Evolutionary conservation across 495 filamentous ascomycete genomes (phyloP), one percentile per base, ranked within the genome.

Genomic region (Immersiella caudata): DNA sequence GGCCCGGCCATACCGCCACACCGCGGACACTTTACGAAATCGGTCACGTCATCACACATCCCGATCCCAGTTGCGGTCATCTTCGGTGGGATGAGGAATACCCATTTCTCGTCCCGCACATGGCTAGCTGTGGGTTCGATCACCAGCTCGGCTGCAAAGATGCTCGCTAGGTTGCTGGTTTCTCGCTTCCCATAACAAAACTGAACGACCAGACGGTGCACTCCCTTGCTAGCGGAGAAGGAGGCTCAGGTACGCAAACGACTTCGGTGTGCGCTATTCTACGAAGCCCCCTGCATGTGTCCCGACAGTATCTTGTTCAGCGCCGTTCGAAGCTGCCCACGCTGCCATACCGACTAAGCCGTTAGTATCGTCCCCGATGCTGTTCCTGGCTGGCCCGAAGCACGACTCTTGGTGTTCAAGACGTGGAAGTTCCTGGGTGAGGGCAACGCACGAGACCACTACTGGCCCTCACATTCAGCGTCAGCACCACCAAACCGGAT

Each of bases 281-380:
- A 66, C 64, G 14, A 16, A 33, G 16, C 22, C 5, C 18, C 9
- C 21, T 66, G 64, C 57, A 66, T 4, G 1, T 66, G 64, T 60
- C 56, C 25, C 55, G 64, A 60, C 57, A 66, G 64, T 27, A 24
- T 66, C 35, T 14, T 25, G 9, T 66, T 66, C 35, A 27, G 24
- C 40, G 55, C 64, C 20, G 12, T 63, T n/a, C 29, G 49, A 54
- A 36, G 55, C 40, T 66, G 64, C 25, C 64, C 64, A 35, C 64
- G 57, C 57, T 66, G 64, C 46, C 20, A 60, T 66, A 66, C 64
- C 55, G 64, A 66, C 64, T 66, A 33, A n/a, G 40, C 64, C 55
- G 57, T 66, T n/a, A 66, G 24, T 56, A 54, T 66, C 49, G 55
- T 60, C 12, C 57, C 64, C 57, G 64, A 66, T 54, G 22, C 12